phyloP scores from a whole-genome alignment of 805 yeast species.

The Ogataea chonburiensis region DNA sequence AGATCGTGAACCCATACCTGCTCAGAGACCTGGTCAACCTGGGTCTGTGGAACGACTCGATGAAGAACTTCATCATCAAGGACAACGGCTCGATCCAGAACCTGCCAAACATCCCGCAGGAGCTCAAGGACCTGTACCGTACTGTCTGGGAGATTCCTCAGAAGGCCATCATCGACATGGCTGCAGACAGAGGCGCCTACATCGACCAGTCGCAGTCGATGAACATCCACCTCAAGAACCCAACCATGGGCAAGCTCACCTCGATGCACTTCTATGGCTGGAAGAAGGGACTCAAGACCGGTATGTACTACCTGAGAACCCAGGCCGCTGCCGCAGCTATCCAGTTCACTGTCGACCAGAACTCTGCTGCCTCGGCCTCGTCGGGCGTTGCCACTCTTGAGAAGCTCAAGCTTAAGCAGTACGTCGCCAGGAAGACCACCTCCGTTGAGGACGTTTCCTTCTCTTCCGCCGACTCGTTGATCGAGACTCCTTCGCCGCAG shows the following conservation, averaged over 20 bases:
- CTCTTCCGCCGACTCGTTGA: conserved; percentile 33
- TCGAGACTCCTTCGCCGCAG: conserved; percentile 46
- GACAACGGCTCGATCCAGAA: conserved; percentile 59
- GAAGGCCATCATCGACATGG: conserved; percentile 57
- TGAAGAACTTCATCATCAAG: conserved; percentile 55
- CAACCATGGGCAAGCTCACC: conserved; percentile 97
- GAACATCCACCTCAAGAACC: conserved; percentile 87
- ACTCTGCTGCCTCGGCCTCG: conserved; percentile 33
- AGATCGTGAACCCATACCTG: conserved; percentile 59
- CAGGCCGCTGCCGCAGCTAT: conserved; percentile 98
- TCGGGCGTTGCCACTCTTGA: conserved; percentile 29
- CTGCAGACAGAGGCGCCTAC: conserved; percentile 76
- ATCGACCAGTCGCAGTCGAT: conserved; percentile 92
- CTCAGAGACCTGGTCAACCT: conserved; percentile 56
- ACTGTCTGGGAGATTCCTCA: conserved; percentile 65
- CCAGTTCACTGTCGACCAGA: conserved; percentile 79
- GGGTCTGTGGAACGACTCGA: conserved; percentile 56
- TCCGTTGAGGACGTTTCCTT: conserved; percentile 32
- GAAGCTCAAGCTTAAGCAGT: conserved; percentile 35
- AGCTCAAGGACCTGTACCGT: conserved; percentile 52
- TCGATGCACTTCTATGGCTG: conserved; percentile 99
- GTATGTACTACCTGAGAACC: conserved; percentile 97
- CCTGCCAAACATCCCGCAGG: conserved; percentile 53
- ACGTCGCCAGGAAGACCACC: conserved; percentile 32
- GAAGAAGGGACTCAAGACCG: conserved; percentile 98